Conservation (phyloP, 1,139 yeast genomes). For the Hemisphaericaspora subhashii region DNA sequence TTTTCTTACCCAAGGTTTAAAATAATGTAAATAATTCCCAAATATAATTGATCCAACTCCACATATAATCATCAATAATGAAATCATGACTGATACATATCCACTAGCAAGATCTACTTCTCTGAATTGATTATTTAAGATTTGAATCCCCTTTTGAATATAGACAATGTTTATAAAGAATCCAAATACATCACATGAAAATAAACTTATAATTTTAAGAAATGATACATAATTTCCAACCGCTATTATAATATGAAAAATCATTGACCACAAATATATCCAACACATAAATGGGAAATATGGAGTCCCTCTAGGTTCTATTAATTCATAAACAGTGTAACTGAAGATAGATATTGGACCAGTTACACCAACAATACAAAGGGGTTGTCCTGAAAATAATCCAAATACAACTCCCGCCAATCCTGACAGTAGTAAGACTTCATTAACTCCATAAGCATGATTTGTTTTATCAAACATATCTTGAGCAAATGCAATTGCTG, state of each 20-base stretch:
- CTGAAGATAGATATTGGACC: constrained; percentile 93
- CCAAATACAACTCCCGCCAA: constrained; percentile 91
- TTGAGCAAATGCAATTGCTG: constrained; percentile 95
- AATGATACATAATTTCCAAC: constrained; percentile 67
- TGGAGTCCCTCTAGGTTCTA: constrained; percentile 62
- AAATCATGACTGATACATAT: constrained; percentile 72
- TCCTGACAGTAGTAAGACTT: constrained; percentile 79
- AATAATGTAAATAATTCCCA: constrained; percentile 59
- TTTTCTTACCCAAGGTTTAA: constrained; percentile 61
- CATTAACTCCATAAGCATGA: constrained; percentile 88
- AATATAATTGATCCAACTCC: constrained; percentile 67
- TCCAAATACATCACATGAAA: constrained; percentile 93
- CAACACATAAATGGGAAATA: constrained; percentile 95
- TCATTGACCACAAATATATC: constrained; percentile 90
- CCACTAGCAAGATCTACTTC: constrained; percentile 54
- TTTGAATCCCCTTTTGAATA: constrained; percentile 86
- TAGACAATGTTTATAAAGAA: constrained; percentile 88
- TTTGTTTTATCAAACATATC: constrained; percentile 93
- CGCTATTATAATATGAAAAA: constrained; percentile 75
- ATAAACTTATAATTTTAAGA: constrained; percentile 72
- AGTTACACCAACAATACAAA: constrained; percentile 96
- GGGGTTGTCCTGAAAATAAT: constrained; percentile 80
- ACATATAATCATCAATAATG: constrained; percentile 69
- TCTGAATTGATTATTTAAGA: constrained; percentile 67
- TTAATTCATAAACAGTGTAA: constrained; percentile 83